phyloP scores from a whole-genome alignment of 2,329 filamentous ascomycete species.

The Nannizziopsis barbatae region DNA sequence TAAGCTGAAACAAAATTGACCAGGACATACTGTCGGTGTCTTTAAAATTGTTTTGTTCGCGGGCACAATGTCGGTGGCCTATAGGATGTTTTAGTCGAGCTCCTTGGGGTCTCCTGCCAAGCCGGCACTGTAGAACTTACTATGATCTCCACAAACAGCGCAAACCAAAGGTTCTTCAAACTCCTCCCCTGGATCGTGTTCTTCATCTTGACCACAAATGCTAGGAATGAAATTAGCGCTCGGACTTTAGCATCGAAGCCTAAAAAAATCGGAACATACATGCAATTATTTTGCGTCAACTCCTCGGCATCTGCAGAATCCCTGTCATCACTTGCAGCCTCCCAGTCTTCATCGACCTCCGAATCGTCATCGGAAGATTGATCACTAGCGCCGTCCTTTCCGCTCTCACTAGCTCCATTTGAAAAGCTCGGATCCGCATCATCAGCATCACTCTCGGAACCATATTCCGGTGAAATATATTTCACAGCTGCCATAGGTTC shows the following conservation, averaged over 20 bases:
- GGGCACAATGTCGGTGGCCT: slow-evolving; percentile 89
- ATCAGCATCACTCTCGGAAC: slow-evolving; percentile 30
- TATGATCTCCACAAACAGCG: slow-evolving; percentile 65
- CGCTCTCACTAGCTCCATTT: slow-evolving; percentile 27
- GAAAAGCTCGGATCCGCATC: slow-evolving; percentile 35
- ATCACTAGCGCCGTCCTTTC: slow-evolving; percentile 37
- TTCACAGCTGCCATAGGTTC: slow-evolving; percentile 37
- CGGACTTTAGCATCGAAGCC: background rate
- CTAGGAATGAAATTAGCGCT: slow-evolving; percentile 36
- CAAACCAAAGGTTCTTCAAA: slow-evolving; percentile 72
- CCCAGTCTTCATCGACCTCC: slow-evolving; percentile 40
- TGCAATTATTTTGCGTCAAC: slow-evolving; percentile 49
- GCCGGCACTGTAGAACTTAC: slow-evolving; percentile 45
- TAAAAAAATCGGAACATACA: slow-evolving; percentile 37
- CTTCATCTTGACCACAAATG: slow-evolving; percentile 73
- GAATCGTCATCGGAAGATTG: slow-evolving; percentile 45
- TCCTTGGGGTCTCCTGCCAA: slow-evolving; percentile 22
- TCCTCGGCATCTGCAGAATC: slow-evolving; percentile 38
- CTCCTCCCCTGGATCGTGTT: slow-evolving; percentile 68
- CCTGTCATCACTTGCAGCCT: slow-evolving; percentile 38
- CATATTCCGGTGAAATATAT: slow-evolving; percentile 22
- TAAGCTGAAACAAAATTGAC: background rate
- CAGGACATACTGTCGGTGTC: slow-evolving; percentile 51
- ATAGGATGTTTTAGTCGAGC: slow-evolving; percentile 38
- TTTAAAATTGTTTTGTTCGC: slow-evolving; percentile 53